Conservation (phyloP, 768 basidiomycete genomes). For the Coprinopsis cinerea region DNA sequence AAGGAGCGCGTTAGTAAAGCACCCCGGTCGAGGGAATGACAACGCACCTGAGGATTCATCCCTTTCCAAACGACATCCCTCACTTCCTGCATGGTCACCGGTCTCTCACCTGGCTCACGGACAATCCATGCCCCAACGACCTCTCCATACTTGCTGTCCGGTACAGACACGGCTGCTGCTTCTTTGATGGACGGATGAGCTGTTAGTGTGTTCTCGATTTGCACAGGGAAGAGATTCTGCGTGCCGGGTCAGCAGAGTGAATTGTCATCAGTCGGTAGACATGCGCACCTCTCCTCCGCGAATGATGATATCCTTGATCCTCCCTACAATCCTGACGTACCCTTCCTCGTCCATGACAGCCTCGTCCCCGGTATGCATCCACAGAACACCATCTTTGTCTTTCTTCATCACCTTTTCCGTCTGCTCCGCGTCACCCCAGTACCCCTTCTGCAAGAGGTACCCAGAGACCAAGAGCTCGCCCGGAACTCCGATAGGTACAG, state of each 20-base stretch:
- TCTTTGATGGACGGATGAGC: slow-evolving; percentile 54
- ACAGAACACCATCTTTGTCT: slow-evolving; percentile 50
- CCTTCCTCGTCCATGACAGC: slow-evolving; percentile 79
- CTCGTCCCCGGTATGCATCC: slow-evolving; percentile 86
- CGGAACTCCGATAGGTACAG: slow-evolving; percentile 66
- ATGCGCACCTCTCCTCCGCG: slow-evolving; percentile 70
- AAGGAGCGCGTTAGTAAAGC: not conserved
- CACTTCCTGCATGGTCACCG: slow-evolving; percentile 46
- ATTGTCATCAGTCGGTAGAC: not conserved
- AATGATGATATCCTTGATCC: slow-evolving; percentile 84
- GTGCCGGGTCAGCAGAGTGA: not conserved
- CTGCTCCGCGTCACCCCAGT: slow-evolving; percentile 72
- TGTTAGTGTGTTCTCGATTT: slow-evolving; percentile 74
- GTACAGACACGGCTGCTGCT: slow-evolving; percentile 69
- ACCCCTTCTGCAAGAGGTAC: slow-evolving; percentile 80
- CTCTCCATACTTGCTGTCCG: slow-evolving; percentile 64
- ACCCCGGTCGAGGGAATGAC: slow-evolving; percentile 3
- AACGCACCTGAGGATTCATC: slow-evolving; percentile 76
- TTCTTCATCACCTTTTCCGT: slow-evolving; percentile 52
- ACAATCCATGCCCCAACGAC: slow-evolving; percentile 79
- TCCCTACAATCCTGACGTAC: slow-evolving; percentile 68
- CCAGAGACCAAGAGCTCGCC: slow-evolving; percentile 74
- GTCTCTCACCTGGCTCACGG: slow-evolving; percentile 32
- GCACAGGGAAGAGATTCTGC: slow-evolving; percentile 80
- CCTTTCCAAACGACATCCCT: slow-evolving; percentile 43